phyloP scores from a whole-genome alignment of 1,139 yeast species.

The Zygotorulaspora mrakii region DNA sequence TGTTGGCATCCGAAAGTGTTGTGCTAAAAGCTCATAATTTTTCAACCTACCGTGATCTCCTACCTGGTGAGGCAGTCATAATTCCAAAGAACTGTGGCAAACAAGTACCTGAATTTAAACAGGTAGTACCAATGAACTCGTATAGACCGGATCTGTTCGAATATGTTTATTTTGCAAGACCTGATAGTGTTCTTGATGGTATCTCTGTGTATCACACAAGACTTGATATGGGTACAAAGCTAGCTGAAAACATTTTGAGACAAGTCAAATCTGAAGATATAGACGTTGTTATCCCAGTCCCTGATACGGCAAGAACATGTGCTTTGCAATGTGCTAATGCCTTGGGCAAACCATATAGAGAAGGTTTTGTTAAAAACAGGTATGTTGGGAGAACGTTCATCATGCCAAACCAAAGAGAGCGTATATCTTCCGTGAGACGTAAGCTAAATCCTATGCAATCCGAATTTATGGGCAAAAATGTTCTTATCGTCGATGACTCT shows the following conservation, averaged over 20 bases:
- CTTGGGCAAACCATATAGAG: conserved; percentile 81
- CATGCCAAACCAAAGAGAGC: conserved; percentile 96
- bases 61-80: conserved; percentile 96
- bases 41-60: conserved; percentile 69
- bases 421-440: conserved; percentile 90
- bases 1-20: conserved; percentile 95
- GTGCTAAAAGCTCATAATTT: conserved; percentile 93
- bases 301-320: conserved; percentile 93
- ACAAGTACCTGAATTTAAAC: conserved; percentile 70
- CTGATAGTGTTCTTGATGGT: conserved; percentile 94
- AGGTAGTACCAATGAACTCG: conserved; percentile 71
- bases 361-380: conserved; percentile 94
- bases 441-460: conserved; percentile 94
- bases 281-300: conserved; percentile 96
- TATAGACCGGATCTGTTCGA: conserved; percentile 96
- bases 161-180: conserved; percentile 96
- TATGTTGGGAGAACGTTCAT: conserved; percentile 97
- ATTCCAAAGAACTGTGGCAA: conserved; percentile 64
- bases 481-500: conserved; percentile 92
- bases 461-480: conserved; percentile 82
- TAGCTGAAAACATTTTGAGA: conserved; percentile 66
- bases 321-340: conserved; percentile 89
- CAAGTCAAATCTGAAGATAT: conserved; percentile 54
- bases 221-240: conserved; percentile 87
- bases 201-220: conserved; percentile 90